Conservation (phyloP, 2,329 filamentous ascomycete species). For the Xylariaceae sp. region DNA sequence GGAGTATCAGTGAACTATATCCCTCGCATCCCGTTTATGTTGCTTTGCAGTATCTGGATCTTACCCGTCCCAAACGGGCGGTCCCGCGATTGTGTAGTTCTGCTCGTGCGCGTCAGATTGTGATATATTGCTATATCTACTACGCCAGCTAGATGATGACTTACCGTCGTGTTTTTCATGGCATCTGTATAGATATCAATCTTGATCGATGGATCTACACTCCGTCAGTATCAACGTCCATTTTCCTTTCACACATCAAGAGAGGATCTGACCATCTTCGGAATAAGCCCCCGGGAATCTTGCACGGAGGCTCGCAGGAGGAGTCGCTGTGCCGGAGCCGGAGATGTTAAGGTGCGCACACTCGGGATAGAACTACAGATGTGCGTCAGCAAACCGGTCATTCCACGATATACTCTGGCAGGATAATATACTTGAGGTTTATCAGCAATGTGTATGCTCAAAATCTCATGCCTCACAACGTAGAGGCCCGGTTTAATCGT, state of each 20-base stretch:
- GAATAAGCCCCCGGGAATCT: conserved; percentile 38
- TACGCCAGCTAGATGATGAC: conserved; percentile 2
- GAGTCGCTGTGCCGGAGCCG: conserved; percentile 28
- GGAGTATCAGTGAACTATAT: background rate
- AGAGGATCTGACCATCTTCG: conserved; percentile 30
- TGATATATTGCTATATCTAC: no score
- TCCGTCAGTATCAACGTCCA: conserved; percentile 2
- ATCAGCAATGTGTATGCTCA: conserved; percentile 49
- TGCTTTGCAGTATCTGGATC: background rate
- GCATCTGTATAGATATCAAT: conserved; percentile 38
- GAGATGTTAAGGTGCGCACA: conserved; percentile 39
- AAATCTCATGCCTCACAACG: conserved; percentile 51
- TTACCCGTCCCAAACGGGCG: conserved; percentile 39
- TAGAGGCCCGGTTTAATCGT: conserved; percentile 47
- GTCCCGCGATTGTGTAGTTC: conserved; percentile 39
- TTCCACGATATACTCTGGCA: no score
- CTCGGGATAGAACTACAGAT: conserved; percentile 40
- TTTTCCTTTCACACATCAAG: background rate
- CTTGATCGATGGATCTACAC: conserved; percentile 35
- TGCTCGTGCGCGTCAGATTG: conserved; percentile 10
- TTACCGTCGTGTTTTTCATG: conserved; percentile 32
- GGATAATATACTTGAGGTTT: conserved; percentile 28
- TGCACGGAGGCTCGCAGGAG: conserved; percentile 28
- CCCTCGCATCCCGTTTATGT: background rate
- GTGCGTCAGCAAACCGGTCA: no score